A percentile compares a stretch with the other conserved stretches of the same genome.
Conservation (phyloP, 2,329 filamentous ascomycete genomes). For the Cordyceps cicadae region DNA sequence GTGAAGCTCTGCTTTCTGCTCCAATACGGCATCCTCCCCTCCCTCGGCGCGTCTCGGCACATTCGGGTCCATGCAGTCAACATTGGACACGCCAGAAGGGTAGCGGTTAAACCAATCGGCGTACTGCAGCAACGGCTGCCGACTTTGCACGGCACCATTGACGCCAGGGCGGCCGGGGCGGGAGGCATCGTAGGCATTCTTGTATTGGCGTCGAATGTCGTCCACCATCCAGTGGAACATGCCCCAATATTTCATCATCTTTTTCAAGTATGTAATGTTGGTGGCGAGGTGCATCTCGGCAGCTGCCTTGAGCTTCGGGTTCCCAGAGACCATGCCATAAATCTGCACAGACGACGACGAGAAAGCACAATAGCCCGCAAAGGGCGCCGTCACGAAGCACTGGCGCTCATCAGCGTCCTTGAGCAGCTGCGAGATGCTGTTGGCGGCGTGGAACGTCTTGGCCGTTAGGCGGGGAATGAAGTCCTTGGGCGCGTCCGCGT, state of each 20-base stretch:
- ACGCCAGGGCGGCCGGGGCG: slow-evolving; percentile 45
- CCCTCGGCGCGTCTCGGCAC: slow-evolving; percentile 61
- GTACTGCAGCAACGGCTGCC: slow-evolving; percentile 76
- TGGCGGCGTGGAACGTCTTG: slow-evolving; percentile 74
- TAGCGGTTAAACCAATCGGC: slow-evolving; percentile 97
- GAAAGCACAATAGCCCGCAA: slow-evolving; percentile 91
- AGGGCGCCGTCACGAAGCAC: slow-evolving; percentile 78
- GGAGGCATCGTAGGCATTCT: slow-evolving; percentile 73
- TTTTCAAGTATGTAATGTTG: slow-evolving; percentile 83
- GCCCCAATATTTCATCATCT: slow-evolving; percentile 97
- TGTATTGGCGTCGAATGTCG: slow-evolving; percentile 82
- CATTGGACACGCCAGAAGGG: slow-evolving; percentile 79
- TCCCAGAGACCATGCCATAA: slow-evolving; percentile 81
- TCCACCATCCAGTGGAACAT: slow-evolving; percentile 98
- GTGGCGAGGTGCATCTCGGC: slow-evolving; percentile 79
- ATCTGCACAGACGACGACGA: slow-evolving; percentile 92
- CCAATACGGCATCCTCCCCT: slow-evolving; percentile 79
- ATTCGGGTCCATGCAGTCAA: slow-evolving; percentile 73
- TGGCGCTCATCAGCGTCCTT: slow-evolving; percentile 61
- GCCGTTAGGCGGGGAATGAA: slow-evolving; percentile 70
- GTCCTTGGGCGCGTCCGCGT: slow-evolving; percentile 63
- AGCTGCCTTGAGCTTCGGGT: slow-evolving; percentile 61
- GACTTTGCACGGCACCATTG: slow-evolving; percentile 30
- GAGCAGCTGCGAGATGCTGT: slow-evolving; percentile 75
- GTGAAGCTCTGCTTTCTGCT: slow-evolving; percentile 82